A percentile compares a stretch with the other conserved stretches of the same genome.
Conservation (phyloP, 1,139 yeast genomes). For the Yamadazyma blattariae region DNA sequence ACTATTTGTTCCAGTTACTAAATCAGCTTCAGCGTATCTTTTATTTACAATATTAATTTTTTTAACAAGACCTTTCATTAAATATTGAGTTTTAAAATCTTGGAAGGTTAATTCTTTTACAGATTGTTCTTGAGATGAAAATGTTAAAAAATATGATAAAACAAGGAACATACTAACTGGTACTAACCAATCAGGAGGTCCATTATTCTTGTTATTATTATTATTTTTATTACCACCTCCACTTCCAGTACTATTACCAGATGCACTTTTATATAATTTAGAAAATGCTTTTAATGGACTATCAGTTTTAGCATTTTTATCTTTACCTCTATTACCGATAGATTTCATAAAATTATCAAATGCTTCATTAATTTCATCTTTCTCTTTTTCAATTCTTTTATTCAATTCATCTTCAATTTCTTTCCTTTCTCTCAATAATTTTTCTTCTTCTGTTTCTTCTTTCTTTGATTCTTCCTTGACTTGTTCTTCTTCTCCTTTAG, state of each 20-base stretch:
- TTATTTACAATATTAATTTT: constrained; percentile 75
- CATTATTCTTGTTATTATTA: not conserved
- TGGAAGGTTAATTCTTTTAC: constrained; percentile 71
- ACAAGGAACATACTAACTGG: not conserved
- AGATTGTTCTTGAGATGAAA: not conserved
- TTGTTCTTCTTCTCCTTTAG: constrained; percentile 2
- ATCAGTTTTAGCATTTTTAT: not conserved
- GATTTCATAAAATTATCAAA: constrained; percentile 1
- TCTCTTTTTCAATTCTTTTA: constrained; percentile 28
- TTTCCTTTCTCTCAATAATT: constrained; percentile 18
- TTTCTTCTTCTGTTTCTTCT: constrained; percentile 9
- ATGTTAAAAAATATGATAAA: not conserved
- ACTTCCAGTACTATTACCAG: too few relatives aligned
- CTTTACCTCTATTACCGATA: constrained; percentile 2
- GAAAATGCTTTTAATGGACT: constrained; percentile 1
- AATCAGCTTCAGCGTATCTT: constrained; percentile 69
- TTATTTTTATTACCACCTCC: too few relatives aligned
- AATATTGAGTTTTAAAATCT: constrained; percentile 79
- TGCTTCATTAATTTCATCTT: constrained; percentile 25
- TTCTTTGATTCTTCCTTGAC: constrained; percentile 2
- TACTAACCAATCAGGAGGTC: not conserved
- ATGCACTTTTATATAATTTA: not conserved
- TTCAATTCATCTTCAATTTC: constrained; percentile 33
- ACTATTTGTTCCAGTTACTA: constrained; percentile 57
- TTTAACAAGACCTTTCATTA: constrained; percentile 82